Evolutionary conservation across 2,329 filamentous ascomycete genomes (phyloP).

Genomic region (Botrytis fragariae): DNA sequence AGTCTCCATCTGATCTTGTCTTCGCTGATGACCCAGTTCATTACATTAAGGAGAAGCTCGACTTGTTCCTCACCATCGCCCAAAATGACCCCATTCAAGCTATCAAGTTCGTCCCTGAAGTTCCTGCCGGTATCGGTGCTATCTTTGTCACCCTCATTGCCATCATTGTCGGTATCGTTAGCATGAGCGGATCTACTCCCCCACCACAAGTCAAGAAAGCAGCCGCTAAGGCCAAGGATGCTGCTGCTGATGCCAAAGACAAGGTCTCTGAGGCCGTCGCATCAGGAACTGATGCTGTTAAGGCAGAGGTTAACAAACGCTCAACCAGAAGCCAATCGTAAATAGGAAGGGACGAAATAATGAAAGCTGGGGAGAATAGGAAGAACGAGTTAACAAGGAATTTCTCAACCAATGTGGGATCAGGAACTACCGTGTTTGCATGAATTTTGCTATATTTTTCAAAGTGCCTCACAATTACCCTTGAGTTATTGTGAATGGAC

Average conservation of each 20-base stretch:
- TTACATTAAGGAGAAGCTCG: constrained; percentile 89
- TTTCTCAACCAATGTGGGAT: not conserved
- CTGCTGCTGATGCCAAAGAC: constrained; percentile 73
- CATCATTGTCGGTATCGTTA: constrained; percentile 65
- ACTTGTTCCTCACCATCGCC: constrained; percentile 83
- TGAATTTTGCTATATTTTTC: constrained; percentile 13
- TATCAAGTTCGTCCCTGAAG: constrained; percentile 85
- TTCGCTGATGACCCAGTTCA: constrained; percentile 88
- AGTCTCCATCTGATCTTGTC: constrained; percentile 72
- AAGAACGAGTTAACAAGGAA: not conserved
- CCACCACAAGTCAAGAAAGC: constrained; percentile 72
- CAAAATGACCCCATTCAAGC: constrained; percentile 77
- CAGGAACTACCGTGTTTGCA: not conserved
- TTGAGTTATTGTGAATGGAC: not conserved
- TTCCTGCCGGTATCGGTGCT: constrained; percentile 76
- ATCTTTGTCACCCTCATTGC: constrained; percentile 68
- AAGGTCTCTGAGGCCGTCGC: constrained; percentile 62
- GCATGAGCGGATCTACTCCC: constrained; percentile 61
- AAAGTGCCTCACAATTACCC: not conserved
- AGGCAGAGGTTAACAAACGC: constrained; percentile 48
- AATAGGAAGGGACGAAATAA: constrained; percentile 47
- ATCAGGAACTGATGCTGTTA: constrained; percentile 68
- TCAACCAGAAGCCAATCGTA: constrained; percentile 36
- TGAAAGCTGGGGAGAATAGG: not conserved
- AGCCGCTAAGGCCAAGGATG: constrained; percentile 62